phyloP scores from a whole-genome alignment of 352 stramenopile species.

The Phytophthora niederhauseri region DNA sequence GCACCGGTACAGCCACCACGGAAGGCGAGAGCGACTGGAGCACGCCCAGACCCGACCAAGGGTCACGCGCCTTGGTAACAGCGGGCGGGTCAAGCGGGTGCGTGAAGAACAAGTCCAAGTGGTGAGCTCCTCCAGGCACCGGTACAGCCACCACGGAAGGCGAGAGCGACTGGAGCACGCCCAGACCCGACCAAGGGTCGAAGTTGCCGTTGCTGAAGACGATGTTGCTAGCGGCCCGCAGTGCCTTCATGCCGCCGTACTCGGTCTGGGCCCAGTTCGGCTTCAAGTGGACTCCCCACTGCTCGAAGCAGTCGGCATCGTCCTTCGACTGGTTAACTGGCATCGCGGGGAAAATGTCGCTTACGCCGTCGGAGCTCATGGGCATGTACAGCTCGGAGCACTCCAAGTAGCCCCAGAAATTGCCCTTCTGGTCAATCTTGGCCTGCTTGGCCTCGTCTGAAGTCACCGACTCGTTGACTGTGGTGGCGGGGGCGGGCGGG shows the following conservation, averaged over 20 bases:
- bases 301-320: conserved; percentile 37
- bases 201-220: conserved; percentile 73
- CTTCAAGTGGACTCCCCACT: conserved; percentile 55
- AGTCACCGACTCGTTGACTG: conserved; percentile 7
- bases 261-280: conserved; percentile 47
- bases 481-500: conserved; percentile 2
- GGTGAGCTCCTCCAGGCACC: conserved; percentile 54
- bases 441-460: conserved; percentile 37
- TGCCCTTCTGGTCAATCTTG: conserved; percentile 40
- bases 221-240: conserved; percentile 58
- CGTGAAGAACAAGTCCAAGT: conserved; percentile 66
- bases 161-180: conserved; percentile 47
- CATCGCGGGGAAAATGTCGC: conserved; percentile 42
- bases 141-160: conserved; percentile 46
- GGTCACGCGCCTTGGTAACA: conserved; percentile 43
- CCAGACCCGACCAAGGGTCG: conserved; percentile 63
- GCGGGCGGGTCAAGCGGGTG: conserved; percentile 51
- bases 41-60: conserved; percentile 58
- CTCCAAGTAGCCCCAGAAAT: conserved; percentile 57
- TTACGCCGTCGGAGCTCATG: conserved; percentile 43
- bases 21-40: conserved; percentile 42
- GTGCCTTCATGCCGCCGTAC: conserved; percentile 59
- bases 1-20: conserved; percentile 45
- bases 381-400: conserved; percentile 61
- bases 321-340: conserved; percentile 36